Conservation (phyloP, 305 asterid species). For the Andrographis paniculata region DNA sequence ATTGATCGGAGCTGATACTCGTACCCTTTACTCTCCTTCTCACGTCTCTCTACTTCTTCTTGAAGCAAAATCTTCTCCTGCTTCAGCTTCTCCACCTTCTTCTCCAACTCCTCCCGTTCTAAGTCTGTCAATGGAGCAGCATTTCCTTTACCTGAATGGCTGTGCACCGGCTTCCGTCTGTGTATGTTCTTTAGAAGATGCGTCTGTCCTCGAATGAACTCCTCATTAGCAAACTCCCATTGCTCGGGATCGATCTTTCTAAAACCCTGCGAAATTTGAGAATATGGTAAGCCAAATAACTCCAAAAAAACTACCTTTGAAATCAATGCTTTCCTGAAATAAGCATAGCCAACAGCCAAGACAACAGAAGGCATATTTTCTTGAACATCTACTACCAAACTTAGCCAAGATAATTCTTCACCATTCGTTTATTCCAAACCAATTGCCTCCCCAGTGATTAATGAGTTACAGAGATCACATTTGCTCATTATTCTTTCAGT, state of each 20-base stretch:
- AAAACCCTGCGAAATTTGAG: constrained; percentile 31
- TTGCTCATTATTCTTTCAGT: too few relatives aligned
- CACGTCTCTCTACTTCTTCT: constrained; percentile 29
- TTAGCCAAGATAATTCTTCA: too few relatives aligned
- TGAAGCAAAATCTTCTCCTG: constrained; percentile 31
- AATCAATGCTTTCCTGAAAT: too few relatives aligned
- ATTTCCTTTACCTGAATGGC: constrained; percentile 25
- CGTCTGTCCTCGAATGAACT: constrained; percentile 38
- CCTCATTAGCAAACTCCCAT: constrained; percentile 64
- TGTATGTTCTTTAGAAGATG: constrained; percentile 44
- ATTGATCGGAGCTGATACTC: constrained; percentile 28
- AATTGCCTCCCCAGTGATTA: too few relatives aligned
- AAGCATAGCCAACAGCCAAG: too few relatives aligned
- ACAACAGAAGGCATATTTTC: too few relatives aligned
- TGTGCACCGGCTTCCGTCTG: constrained; percentile 39
- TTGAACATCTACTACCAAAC: too few relatives aligned
- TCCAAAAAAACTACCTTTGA: background rate
- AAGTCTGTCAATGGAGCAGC: constrained; percentile 27
- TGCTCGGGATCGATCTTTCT: constrained; percentile 54
- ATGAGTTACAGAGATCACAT: too few relatives aligned
- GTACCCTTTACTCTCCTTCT: constrained; percentile 30
- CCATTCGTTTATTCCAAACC: too few relatives aligned
- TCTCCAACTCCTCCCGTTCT: constrained; percentile 40
- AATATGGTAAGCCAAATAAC: constrained; percentile 29
- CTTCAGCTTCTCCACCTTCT: constrained; percentile 38